Percentiles rank a stretch among this genome's conserved stretches.
These are phyloP conservation scores for Coleophoma crateriformis DNA, from an alignment of 2,329 filamentous ascomycete species.

Conservation along the genomic window DNA sequence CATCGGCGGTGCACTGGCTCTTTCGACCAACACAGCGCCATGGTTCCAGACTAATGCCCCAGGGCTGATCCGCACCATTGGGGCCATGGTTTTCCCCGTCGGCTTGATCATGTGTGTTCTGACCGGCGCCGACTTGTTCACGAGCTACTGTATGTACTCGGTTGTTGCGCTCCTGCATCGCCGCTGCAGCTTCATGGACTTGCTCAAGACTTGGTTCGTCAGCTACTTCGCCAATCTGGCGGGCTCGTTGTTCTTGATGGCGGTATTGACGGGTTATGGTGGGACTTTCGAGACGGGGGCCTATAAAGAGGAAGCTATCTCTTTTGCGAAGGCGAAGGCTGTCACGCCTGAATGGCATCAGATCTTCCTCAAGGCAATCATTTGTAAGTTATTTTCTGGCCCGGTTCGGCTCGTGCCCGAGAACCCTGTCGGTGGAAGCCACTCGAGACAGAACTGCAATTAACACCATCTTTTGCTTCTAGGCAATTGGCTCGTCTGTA, in stretches of 20 bases:
- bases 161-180: conserved; percentile 37
- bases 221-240: conserved; percentile 44
- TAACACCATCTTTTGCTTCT: not conserved
- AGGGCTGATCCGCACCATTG: conserved; percentile 38
- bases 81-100: conserved; percentile 41
- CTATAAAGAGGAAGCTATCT: conserved; percentile 36
- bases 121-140: conserved; percentile 42
- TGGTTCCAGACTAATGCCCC: conserved; percentile 44
- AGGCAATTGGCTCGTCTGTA: conserved; percentile 50
- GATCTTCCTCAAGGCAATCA: conserved; percentile 48
- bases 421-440: not conserved
- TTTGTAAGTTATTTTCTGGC: conserved; percentile 27
- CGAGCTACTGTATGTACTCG: conserved; percentile 32
- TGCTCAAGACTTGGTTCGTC: conserved; percentile 33
- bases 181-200: conserved; percentile 27
- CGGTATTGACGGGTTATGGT: conserved; percentile 43
- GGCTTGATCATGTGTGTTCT: conserved; percentile 43
- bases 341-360: conserved; percentile 41
- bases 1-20: conserved; percentile 41
- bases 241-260: conserved; percentile 40
- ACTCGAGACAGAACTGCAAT: not conserved
- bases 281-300: conserved; percentile 37
- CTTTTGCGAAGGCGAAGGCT: conserved; percentile 42
- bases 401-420: not conserved
- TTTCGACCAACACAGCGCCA: conserved; percentile 38